A percentile compares a stretch with the other conserved stretches of the same genome.
Conservation (phyloP, 2,329 filamentous ascomycete species). For the Neopestalotiopsis rosae region DNA sequence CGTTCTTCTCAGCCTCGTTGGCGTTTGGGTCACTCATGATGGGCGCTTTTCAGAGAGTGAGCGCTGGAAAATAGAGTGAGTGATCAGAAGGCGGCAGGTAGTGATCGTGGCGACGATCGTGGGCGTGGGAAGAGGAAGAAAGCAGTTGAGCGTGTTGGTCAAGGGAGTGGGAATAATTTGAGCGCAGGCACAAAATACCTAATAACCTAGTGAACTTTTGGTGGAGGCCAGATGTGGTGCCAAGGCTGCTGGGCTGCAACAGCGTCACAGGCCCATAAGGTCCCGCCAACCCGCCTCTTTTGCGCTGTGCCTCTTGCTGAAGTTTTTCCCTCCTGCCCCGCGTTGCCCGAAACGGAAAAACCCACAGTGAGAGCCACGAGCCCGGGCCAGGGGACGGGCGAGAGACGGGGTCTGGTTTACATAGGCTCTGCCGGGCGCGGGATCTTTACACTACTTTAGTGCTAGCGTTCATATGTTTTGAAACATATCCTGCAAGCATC, state of each 20-base stretch:
- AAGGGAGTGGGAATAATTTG: conserved; percentile 1
- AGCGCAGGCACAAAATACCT: conserved; percentile 2
- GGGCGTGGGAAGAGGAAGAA: not conserved
- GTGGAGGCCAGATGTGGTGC: not conserved
- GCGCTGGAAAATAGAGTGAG: conserved; percentile 2
- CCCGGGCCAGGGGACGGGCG: not conserved
- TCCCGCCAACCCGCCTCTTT: not conserved
- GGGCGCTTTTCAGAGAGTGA: conserved; percentile 37
- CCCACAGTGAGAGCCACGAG: not conserved
- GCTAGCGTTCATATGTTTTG: not conserved
- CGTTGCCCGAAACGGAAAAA: not conserved
- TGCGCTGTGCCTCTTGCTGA: not conserved
- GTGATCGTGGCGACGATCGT: not conserved
- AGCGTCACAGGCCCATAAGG: not conserved
- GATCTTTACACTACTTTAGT: too few species aligned
- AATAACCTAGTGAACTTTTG: not conserved
- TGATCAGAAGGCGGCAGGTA: not conserved
- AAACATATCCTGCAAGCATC: not conserved
- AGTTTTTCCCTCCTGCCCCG: conserved; percentile 8
- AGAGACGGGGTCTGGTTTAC: too few species aligned
- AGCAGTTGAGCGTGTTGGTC: conserved; percentile 5
- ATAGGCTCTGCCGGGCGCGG: too few species aligned
- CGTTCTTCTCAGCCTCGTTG: conserved; percentile 98
- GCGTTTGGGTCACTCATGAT: conserved; percentile 87
- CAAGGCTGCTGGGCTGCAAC: not conserved